A percentile compares a stretch with the other conserved stretches of the same genome.
Evolutionary conservation across 768 basidiomycete genomes (phyloP).

Genomic region (Hysterangium stoloniferum): DNA sequence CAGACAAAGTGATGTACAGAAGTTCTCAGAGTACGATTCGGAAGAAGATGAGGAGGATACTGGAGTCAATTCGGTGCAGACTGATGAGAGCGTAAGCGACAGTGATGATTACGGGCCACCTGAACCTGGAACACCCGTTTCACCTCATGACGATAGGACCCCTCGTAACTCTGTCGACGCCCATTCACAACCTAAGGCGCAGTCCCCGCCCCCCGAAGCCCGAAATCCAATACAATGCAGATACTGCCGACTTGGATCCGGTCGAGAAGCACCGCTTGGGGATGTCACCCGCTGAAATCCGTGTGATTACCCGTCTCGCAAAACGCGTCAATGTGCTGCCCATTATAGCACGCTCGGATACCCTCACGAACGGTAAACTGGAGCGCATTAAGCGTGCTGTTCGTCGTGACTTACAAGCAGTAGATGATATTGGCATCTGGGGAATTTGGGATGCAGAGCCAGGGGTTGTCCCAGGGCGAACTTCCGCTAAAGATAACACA

Average conservation of each 20-base stretch:
- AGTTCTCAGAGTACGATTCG: slow-evolving; percentile 35
- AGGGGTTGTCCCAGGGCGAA: not conserved
- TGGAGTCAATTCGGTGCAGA: too few relatives aligned
- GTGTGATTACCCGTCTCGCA: slow-evolving; percentile 69
- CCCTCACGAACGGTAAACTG: slow-evolving; percentile 73
- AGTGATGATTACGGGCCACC: slow-evolving; percentile 8
- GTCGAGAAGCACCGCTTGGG: too few relatives aligned
- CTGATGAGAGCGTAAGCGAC: not conserved
- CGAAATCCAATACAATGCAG: not conserved
- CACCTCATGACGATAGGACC: not conserved
- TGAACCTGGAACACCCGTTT: not conserved
- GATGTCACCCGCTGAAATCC: slow-evolving; percentile 73
- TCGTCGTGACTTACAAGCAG: slow-evolving; percentile 55
- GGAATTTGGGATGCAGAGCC: slow-evolving; percentile 3
- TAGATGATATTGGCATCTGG: slow-evolving; percentile 28
- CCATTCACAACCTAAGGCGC: not conserved
- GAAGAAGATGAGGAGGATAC: slow-evolving; percentile 43
- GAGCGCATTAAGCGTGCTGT: slow-evolving; percentile 64
- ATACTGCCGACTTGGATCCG: too few relatives aligned
- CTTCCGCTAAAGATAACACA: not conserved
- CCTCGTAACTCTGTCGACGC: slow-evolving; percentile 3
- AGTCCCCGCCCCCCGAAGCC: not conserved
- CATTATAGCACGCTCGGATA: slow-evolving; percentile 73
- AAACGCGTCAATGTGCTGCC: slow-evolving; percentile 75
- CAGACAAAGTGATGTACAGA: slow-evolving; percentile 41